Evolutionary conservation across 2,329 filamentous ascomycete species (phyloP).

Genomic region (Juglanconis juglandina): DNA sequence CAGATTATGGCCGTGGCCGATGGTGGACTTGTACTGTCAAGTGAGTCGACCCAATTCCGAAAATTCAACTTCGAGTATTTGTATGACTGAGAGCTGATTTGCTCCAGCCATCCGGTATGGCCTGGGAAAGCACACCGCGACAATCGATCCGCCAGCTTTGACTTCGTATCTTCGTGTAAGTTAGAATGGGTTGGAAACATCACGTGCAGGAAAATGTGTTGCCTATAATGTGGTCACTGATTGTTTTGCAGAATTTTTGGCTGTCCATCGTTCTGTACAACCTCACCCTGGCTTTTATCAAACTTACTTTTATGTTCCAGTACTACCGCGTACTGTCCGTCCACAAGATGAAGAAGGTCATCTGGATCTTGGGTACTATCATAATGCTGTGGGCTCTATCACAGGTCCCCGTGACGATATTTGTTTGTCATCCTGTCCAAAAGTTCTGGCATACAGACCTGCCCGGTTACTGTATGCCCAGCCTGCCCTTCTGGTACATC

Average conservation of each 20-base stretch:
- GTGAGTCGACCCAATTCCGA: slow-evolving; percentile 11
- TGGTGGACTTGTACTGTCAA: slow-evolving; percentile 15
- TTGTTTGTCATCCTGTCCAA: slow-evolving; percentile 32
- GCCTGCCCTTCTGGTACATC: slow-evolving; percentile 33
- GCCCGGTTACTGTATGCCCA: slow-evolving; percentile 30
- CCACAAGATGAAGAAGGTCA: slow-evolving; percentile 29
- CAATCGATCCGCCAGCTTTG: background rate
- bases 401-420: slow-evolving; percentile 33
- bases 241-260: slow-evolving; percentile 32
- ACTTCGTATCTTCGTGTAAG: slow-evolving; percentile 3
- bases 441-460: slow-evolving; percentile 32
- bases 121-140: slow-evolving; percentile 11
- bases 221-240: background rate
- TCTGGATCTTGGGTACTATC: slow-evolving; percentile 28
- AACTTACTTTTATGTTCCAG: slow-evolving; percentile 36
- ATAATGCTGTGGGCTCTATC: slow-evolving; percentile 34
- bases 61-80: slow-evolving; percentile 7
- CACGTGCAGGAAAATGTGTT: too few relatives aligned
- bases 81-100: background rate
- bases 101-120: slow-evolving; percentile 11
- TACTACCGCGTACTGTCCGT: slow-evolving; percentile 36
- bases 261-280: slow-evolving; percentile 37
- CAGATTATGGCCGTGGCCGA: slow-evolving; percentile 7
- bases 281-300: slow-evolving; percentile 31
- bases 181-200: background rate